Evolutionary conservation across 257 asterid genomes (phyloP).

Genomic region (Jaltomata sinuosa): DNA sequence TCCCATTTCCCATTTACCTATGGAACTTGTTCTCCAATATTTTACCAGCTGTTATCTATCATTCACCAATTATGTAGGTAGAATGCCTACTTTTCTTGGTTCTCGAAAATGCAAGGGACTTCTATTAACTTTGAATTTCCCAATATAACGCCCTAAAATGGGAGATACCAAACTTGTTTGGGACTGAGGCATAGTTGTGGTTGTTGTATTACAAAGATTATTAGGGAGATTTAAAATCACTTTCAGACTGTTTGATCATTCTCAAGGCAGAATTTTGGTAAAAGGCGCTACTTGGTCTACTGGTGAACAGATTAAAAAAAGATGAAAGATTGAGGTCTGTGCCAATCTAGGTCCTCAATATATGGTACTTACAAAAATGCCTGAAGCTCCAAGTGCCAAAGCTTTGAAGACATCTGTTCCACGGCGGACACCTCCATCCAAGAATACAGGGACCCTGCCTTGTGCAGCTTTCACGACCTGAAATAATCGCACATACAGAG

Average conservation of each 20-base stretch:
- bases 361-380: conserved; percentile 70
- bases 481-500: neutral
- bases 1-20: neutral
- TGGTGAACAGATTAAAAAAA: neutral
- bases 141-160: neutral
- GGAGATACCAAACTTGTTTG: neutral
- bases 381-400: conserved; percentile 89
- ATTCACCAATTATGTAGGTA: neutral
- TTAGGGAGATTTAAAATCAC: neutral
- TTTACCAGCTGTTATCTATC: neutral
- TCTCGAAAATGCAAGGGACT: neutral
- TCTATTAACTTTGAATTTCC: neutral
- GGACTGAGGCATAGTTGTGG: neutral
- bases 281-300: neutral
- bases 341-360: neutral
- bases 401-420: conserved; percentile 98
- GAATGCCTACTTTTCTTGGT: neutral
- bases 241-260: neutral
- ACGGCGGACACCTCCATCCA: conserved; percentile 96
- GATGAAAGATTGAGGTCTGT: neutral
- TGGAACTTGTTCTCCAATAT: neutral
- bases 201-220: neutral
- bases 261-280: neutral
- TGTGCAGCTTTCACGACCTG: conserved; percentile 95
- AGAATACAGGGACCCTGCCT: conserved; percentile 85